Evolutionary conservation across 306 rosid genomes (phyloP).

Genomic region (Macrotyloma uniflorum): DNA sequence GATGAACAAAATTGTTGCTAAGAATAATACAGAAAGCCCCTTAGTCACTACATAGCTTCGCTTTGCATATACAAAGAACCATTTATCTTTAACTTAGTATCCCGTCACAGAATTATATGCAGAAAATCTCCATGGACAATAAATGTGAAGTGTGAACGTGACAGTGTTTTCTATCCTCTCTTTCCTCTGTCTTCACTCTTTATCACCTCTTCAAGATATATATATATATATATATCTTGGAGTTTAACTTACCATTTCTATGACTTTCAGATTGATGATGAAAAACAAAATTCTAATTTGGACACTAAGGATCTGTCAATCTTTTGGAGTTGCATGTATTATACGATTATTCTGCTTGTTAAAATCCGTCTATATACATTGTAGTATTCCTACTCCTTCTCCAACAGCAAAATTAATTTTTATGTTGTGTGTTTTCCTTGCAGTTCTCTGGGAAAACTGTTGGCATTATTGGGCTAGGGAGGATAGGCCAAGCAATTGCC

Average conservation of each 20-base stretch:
- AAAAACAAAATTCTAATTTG: background rate
- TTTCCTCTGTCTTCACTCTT: background rate
- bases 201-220: constrained; percentile 1
- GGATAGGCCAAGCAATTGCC: constrained; percentile 80
- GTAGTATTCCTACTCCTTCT: background rate
- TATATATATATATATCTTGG: background rate
- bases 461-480: constrained; percentile 84
- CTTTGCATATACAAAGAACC: background rate
- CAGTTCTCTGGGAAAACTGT: constrained; percentile 87
- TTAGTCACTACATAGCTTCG: too few species aligned
- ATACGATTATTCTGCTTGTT: background rate
- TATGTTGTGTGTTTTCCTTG: constrained; percentile 24
- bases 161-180: background rate
- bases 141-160: background rate
- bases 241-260: background rate
- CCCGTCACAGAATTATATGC: background rate
- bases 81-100: background rate
- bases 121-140: background rate
- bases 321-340: background rate
- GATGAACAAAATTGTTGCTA: background rate
- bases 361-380: background rate
- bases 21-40: background rate
- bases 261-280: constrained; percentile 1
- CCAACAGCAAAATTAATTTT: constrained; percentile 4
- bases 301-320: background rate